Percentiles rank a stretch among this genome's conserved stretches.
Evolutionary conservation across 306 rosid species (phyloP).

Genomic region (Clitoria ternatea): DNA sequence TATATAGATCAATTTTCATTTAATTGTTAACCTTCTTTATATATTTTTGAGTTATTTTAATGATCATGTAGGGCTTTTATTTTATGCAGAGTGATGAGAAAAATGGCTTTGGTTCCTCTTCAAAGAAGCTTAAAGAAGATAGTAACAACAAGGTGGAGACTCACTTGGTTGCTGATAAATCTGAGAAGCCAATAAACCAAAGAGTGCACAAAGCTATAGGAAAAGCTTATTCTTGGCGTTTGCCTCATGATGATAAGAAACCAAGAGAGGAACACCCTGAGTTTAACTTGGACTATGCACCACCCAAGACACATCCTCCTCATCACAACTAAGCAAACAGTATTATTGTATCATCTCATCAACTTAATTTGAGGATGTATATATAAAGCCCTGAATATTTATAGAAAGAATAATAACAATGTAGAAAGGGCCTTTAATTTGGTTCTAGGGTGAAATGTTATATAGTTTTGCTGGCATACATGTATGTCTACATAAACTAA

Average conservation of each 20-base stretch:
- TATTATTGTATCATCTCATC: no score
- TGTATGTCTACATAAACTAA: not conserved
- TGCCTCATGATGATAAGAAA: conserved; percentile 46
- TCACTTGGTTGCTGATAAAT: not conserved
- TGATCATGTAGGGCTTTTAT: not conserved
- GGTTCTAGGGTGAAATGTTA: conserved; percentile 10
- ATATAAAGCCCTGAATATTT: not conserved
- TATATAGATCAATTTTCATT: no score
- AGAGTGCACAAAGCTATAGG: not conserved
- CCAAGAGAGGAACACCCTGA: conserved; percentile 48
- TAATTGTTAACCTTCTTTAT: no score
- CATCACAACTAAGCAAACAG: conserved; percentile 61
- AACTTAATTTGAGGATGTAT: not conserved
- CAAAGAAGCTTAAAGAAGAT: conserved; percentile 21
- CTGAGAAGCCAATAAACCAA: not conserved
- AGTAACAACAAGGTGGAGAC: not conserved
- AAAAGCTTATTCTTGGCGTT: conserved; percentile 41
- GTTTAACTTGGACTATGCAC: conserved; percentile 63
- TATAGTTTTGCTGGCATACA: conserved; percentile 9
- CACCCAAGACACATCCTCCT: conserved; percentile 86
- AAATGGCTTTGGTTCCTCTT: conserved; percentile 12
- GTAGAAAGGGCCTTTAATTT: not conserved
- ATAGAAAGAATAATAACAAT: not conserved
- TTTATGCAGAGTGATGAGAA: conserved; percentile 41
- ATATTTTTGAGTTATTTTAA: no score